Percentiles rank a stretch among this genome's conserved stretches.
Conservation (phyloP, 768 basidiomycete genomes). For the Pleurotus eryngii region DNA sequence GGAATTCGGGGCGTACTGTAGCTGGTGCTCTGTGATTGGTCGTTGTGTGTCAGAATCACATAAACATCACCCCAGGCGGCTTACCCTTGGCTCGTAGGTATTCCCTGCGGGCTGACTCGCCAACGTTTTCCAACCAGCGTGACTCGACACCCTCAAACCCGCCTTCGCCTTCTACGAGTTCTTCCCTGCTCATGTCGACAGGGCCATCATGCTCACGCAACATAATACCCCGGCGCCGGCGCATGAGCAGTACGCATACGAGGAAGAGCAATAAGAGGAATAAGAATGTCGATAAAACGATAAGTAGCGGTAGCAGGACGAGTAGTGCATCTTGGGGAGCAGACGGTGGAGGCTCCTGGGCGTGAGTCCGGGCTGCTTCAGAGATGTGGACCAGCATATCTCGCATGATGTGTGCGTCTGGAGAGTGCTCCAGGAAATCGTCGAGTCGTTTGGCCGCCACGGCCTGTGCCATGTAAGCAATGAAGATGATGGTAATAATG, state of each 20-base stretch:
- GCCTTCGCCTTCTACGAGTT: conserved; percentile 87
- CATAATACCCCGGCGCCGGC: conserved; percentile 71
- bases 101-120: conserved; percentile 59
- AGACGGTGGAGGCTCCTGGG: conserved; percentile 20
- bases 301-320: conserved; percentile 89
- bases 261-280: conserved; percentile 92
- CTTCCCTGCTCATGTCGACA: conserved; percentile 88
- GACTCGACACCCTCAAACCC: conserved; percentile 90
- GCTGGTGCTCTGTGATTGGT: conserved; percentile 60
- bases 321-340: conserved; percentile 60
- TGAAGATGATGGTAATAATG: not conserved
- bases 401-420: not conserved
- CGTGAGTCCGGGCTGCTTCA: not conserved
- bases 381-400: not conserved
- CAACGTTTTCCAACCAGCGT: conserved; percentile 86
- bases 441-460: not conserved
- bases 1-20: conserved; percentile 94
- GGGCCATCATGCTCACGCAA: conserved; percentile 89
- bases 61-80: conserved; percentile 16
- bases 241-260: conserved; percentile 81
- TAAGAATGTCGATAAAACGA: conserved; percentile 89
- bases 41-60: not conserved
- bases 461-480: not conserved
- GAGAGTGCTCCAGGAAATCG: not conserved
- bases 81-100: conserved; percentile 89